Evolutionary conservation across 2,329 filamentous ascomycete species (phyloP), one percentile per base, ranked within the genome.

Genomic region (Verticillium dahliae): DNA sequence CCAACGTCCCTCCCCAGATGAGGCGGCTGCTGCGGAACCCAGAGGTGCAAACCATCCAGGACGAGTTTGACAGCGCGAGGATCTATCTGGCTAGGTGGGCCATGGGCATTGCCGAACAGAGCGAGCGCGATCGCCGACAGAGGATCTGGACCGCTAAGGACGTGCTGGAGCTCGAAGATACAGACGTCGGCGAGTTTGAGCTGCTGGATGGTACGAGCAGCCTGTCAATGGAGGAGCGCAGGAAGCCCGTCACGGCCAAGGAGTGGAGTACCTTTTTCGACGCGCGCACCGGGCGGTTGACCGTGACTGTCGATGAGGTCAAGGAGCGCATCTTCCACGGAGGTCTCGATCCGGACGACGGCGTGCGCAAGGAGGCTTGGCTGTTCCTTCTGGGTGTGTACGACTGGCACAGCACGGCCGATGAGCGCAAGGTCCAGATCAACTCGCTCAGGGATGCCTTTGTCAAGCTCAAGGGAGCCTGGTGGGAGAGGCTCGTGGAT

Each of bases 261-360:
- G 95, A 99, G 73, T 99, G 95, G 95, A 87, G 89, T n/a, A 83
- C 81, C 0, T 98, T 92, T 72, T 98, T 99, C 69, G 92, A 98
- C 67, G 75, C 82, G 2, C 80, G 78, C 3, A 90, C 87, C 0
- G 95, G 95, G 0, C 82, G 87, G 54, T 76, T 99, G 2, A 85
- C 89, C 3, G 78, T 96, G 56, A 98, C 93, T 0, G 81, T 89
- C 3, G 92, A 97, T 67, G 95, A 99, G 72, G 92, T 96, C 66
- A 99, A 98, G 74, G 94, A 98, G 72, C 85, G 95, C n/a, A 85
- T 99, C 61, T 99, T 98, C 73, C 95, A 98, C 70, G 95, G 95
- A 34, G 95, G 95, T 0, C 80, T 99, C 1, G 88, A 96, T 71
- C 78, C 90, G 0, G 90, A 97, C 15, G 94, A 98, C 68, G 93